Base-by-base conservation (phyloP, 2,329 filamentous ascomycete species). In the Scytalidium sp. region DNA sequence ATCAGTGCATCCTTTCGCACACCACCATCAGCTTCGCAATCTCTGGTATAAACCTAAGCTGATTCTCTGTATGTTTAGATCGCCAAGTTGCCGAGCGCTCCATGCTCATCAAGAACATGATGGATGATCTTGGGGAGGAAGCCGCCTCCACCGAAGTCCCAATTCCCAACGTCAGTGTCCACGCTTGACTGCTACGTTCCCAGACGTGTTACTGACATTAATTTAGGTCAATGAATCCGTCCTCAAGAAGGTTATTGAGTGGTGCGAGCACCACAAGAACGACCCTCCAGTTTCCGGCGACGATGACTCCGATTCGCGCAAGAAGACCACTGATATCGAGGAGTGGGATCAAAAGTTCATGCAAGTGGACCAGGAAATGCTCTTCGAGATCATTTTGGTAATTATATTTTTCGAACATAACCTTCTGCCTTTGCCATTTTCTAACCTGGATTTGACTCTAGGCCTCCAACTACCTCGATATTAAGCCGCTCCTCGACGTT, bases 311-410 rank as follows among this genome's bases (percentile, higher is more conserved):
- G 93, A 97, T 64, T 91, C 86, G 45, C 90, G 94, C 62, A 97
- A 97, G 80, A 97, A 96, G 83, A 96, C 92, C 1, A 97, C 94
- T 43, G 94, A 99, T 63, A 99, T 99, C 59, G 94, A 97, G 52
- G 94, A 99, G 73, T 99, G 94, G 94, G 94, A 99, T 63, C 93
- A 97, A 72, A 99, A 99, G 75, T 99, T 97, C 72, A 97, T 99
- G 94, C 93, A 97, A 73, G 94, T 99, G 17, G 94, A 99, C 69
- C 94, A 99, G 68, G 94, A 99, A 74, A 97, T 99, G 94, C 83
- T 99, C 2, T 99, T 99, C 60, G 94, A 99, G 77, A 97, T 99
- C 66, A 99, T 99, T 61, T 80, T 99, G 21, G 90, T 94, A 80
- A 51, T 86, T 78, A n/a, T 29, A 19, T 21, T 40, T 7, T 27